A percentile compares a stretch with the other conserved stretches of the same genome.
phyloP scores from a whole-genome alignment of 306 rosid species.

The Ziziphus jujuba region DNA sequence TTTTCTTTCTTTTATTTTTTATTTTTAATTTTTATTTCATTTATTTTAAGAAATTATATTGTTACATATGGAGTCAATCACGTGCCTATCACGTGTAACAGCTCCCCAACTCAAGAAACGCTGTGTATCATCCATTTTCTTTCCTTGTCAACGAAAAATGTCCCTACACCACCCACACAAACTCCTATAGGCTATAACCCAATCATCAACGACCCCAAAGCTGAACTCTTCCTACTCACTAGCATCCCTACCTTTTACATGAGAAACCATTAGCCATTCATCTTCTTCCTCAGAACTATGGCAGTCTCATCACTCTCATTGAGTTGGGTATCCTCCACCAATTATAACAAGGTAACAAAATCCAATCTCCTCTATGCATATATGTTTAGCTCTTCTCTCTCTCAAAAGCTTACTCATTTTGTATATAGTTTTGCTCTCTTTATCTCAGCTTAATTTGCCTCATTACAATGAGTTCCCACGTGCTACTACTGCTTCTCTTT shows the following conservation, averaged over 20 bases:
- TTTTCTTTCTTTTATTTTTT: too few relatives aligned
- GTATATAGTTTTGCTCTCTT: conserved; percentile 22
- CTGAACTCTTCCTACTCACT: too few relatives aligned
- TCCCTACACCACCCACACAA: conserved; percentile 1
- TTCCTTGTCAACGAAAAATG: neutral
- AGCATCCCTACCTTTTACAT: neutral
- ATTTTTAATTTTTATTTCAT: too few relatives aligned
- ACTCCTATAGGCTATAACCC: conserved; percentile 5
- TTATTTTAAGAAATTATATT: too few relatives aligned
- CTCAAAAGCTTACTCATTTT: conserved; percentile 2
- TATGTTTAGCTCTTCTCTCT: neutral
- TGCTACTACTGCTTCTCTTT: conserved; percentile 25
- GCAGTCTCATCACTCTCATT: conserved; percentile 63
- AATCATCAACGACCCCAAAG: neutral
- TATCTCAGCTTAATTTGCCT: conserved; percentile 53
- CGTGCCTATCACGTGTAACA: conserved; percentile 13
- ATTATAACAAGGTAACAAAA: conserved; percentile 53
- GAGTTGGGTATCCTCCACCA: conserved; percentile 51
- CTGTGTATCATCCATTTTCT: neutral
- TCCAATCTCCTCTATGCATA: neutral
- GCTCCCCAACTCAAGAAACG: neutral
- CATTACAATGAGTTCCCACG: conserved; percentile 47
- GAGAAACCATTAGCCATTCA: conserved; percentile 24
- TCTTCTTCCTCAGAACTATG: conserved; percentile 44
- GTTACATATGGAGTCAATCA: neutral